Evolutionary conservation across 129 eudicot species (phyloP), one percentile per base, ranked within the genome.

Genomic region (Calendula officinalis): DNA sequence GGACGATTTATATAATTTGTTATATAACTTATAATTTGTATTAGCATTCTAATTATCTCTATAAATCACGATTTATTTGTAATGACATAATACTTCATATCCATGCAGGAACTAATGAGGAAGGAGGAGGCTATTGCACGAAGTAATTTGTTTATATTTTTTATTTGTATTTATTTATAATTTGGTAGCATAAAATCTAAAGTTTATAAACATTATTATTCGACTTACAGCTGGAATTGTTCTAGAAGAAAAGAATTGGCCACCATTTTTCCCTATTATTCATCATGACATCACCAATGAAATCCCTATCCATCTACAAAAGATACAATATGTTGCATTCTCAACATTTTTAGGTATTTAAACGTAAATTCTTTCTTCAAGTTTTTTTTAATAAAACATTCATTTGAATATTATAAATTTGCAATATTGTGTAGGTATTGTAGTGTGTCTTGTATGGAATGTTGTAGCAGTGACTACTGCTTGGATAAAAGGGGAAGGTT

Each of bases 201-300:
- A 52, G 17, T 51, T 37, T 17, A 6, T 49, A 43, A 37, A 57
- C 64, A 40, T 17, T 2, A 43, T 30, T 50, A 34, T 15, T 66
- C 13, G 16, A 62, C 40, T 77, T 65, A 74, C 96, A 92, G 99
- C 96, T 77, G 99, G 99, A 73, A 64, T 92, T 81, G 91, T 92
- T 60, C 73, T 92, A 49, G 99, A 92, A 64, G 96, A 92, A 57
- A 88, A 83, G 48, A 92, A 92, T 60, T 92, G 96, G 96, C 99
- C 99, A 9, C 89, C 96, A 40, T 81, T 88, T 66, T 80, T 92
- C 34, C 99, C 99, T 14, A 74, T 92, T 38, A 92, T 92, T 79
- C 99, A 92, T 72, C 92, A 92, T 66, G 99, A 92, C 73, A 92
- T 92, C 52, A 73, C 87, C 64, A 92, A 85, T 64, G 99, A 92